phyloP scores from a whole-genome alignment of 2,329 filamentous ascomycete genomes.

The Colletotrichum lentis region DNA sequence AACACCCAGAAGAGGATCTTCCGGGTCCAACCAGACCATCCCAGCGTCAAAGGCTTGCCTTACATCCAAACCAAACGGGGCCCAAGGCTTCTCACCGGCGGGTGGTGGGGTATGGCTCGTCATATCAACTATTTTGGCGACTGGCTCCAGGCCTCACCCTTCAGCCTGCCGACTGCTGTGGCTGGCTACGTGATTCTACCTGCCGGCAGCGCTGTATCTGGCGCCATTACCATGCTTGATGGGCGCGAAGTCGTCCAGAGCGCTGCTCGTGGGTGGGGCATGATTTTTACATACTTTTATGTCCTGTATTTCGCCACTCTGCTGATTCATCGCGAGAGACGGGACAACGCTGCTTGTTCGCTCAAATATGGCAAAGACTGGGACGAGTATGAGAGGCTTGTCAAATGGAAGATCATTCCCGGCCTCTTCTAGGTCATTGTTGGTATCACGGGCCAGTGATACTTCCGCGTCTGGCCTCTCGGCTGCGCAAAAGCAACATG shows the following conservation, averaged over 20 bases:
- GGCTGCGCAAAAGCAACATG: no score
- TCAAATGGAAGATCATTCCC: not conserved
- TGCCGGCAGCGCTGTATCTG: conserved; percentile 42
- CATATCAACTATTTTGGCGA: conserved; percentile 81
- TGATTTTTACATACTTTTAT: conserved; percentile 66
- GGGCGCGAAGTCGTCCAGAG: conserved; percentile 68
- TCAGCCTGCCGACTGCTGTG: conserved; percentile 72
- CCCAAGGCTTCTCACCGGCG: conserved; percentile 70
- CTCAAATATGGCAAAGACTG: not conserved
- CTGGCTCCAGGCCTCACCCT: conserved; percentile 77
- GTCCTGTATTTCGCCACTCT: not conserved
- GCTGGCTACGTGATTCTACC: conserved; percentile 69
- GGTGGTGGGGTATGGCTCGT: conserved; percentile 77
- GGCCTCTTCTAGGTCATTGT: conserved; percentile 45
- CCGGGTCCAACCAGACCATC: conserved; percentile 73
- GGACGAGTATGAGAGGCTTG: not conserved
- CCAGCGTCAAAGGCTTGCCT: conserved; percentile 68
- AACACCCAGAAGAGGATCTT: conserved; percentile 82
- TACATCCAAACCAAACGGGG: conserved; percentile 73
- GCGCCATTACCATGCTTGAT: conserved; percentile 56
- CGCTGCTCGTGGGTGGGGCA: conserved; percentile 63
- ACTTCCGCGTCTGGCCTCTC: no score
- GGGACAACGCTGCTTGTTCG: not conserved
- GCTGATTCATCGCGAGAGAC: not conserved
- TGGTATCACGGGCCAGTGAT: no score